Evolutionary conservation across 768 basidiomycete genomes (phyloP), one percentile per base, ranked within the genome.

Genomic region (Tubosaeta brunneosetosa): DNA sequence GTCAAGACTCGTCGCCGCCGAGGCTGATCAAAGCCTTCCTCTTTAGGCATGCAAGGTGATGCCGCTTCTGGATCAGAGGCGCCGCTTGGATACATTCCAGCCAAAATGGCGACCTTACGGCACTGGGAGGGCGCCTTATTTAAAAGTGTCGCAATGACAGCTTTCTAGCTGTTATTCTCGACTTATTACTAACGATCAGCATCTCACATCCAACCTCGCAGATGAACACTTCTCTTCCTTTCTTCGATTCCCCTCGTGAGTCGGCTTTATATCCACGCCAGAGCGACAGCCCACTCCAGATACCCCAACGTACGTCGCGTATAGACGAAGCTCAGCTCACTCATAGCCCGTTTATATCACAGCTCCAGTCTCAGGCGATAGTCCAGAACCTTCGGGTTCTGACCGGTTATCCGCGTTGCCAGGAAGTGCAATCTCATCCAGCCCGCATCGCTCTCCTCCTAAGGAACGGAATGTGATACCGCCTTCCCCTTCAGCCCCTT

Each of bases 341-440:
- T 54, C 32, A 50, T 19, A n/a, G 7, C 37, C 27, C 13, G n/a
- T 2, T n/a, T 32, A 13, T 33, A 36, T 17, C 26, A 2, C 27
- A 68, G 66, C 11, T 29, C 33, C 53, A 19, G 27, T 29, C 13
- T 42, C 43, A 7, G 55, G 38, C 41, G 41, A 54, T 17, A 60
- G 47, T 11, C 71, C 73, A 3, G 68, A 71, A 25, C 55, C 56
- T 17, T 71, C 74, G 1, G 73, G 69, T 47, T 76, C 78, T 4
- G 81, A 82, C 44, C 78, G 74, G 50, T 71, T 79, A 25, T 63
- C 73, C 29, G 67, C 71, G 26, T 62, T 74, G 25, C 72, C 74
- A 0, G 68, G 66, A 22, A 68, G 63, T n/a, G 61, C 63, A 10
- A 62, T 71, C 8, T 68, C 76, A 8, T 59, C 68, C n/a, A 52